Percentiles rank a stretch among this genome's conserved stretches.
Evolutionary conservation across 345 rosid genomes (phyloP).

Genomic region (Moringa oleifera): DNA sequence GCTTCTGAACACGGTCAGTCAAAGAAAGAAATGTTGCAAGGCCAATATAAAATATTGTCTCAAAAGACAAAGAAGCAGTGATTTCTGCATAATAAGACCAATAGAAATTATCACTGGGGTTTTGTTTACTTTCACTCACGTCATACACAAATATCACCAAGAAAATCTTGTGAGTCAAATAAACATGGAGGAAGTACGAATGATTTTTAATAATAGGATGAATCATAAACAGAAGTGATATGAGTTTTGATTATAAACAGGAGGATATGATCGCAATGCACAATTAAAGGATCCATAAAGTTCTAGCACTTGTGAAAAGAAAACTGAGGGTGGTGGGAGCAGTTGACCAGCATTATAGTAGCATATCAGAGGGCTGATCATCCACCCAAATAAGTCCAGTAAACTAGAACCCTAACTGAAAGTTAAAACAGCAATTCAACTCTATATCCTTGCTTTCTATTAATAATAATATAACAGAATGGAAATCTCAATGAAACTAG

Average conservation of each 20-base stretch:
- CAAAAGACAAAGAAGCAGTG: conserved; percentile 48
- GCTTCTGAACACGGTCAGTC: conserved; percentile 64
- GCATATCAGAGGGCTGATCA: not conserved
- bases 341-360: not conserved
- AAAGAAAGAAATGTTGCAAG: conserved; percentile 57
- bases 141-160: not conserved
- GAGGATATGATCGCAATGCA: not conserved
- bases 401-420: not conserved
- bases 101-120: not conserved
- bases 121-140: not conserved
- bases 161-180: not conserved
- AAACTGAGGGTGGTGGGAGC: not conserved
- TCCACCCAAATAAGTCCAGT: not conserved
- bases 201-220: too few species aligned
- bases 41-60: conserved; percentile 67
- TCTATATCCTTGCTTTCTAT: too few species aligned
- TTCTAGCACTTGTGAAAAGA: not conserved
- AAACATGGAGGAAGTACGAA: too few species aligned
- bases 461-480: too few species aligned
- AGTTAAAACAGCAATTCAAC: too few species aligned
- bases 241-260: too few species aligned
- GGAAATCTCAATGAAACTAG: too few species aligned
- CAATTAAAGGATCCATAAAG: not conserved
- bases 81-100: conserved; percentile 43
- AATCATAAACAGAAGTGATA: too few species aligned